phyloP scores from a whole-genome alignment of 176 grass and related monocot genomes.

The Cenchrus purpureus region DNA sequence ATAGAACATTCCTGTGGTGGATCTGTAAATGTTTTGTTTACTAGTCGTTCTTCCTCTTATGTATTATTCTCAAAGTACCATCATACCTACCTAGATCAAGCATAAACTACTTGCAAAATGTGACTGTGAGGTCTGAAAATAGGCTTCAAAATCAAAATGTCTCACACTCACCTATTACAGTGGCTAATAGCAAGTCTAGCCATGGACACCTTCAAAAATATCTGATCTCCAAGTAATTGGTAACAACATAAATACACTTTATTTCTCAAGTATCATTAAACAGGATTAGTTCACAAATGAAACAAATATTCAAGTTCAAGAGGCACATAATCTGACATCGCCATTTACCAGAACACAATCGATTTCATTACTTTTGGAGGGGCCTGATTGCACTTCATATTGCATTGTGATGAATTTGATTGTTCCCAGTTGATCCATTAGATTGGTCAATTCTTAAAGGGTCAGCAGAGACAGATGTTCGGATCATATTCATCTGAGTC shows the following conservation, averaged over 20 bases:
- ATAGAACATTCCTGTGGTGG: neutral
- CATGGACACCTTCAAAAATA: constrained; percentile 1
- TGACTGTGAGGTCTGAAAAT: neutral
- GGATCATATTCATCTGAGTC: constrained; percentile 79
- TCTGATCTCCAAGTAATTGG: neutral
- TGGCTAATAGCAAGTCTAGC: neutral
- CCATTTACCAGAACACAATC: constrained; percentile 17
- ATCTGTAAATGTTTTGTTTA: neutral
- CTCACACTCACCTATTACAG: neutral
- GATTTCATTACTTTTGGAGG: neutral
- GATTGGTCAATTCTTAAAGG: neutral
- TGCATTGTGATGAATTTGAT: neutral
- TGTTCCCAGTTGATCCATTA: neutral
- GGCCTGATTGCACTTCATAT: neutral
- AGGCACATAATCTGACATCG: neutral
- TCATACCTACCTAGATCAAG: neutral
- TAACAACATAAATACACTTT: neutral
- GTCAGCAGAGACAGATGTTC: constrained; percentile 52
- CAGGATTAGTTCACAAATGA: constrained; percentile 6
- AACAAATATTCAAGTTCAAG: constrained; percentile 7
- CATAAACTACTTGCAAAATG: neutral
- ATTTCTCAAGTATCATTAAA: neutral
- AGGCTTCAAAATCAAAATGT: neutral
- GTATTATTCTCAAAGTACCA: neutral
- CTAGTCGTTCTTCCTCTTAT: neutral